Evolutionary conservation across 208 protist genomes (phyloP).

Genomic region (Crithidia fasciculata): DNA sequence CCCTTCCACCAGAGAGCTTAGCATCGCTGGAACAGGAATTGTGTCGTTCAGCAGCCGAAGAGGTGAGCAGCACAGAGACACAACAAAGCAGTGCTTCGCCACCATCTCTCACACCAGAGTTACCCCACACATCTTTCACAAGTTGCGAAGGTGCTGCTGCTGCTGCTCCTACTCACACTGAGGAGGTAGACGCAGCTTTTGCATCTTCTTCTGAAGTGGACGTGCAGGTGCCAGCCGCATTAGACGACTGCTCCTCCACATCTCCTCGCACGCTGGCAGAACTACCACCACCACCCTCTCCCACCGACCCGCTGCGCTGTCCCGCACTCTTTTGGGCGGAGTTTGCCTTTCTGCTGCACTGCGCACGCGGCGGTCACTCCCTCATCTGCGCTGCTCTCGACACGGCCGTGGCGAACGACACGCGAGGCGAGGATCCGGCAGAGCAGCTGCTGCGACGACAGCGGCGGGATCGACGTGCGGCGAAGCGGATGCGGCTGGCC

Average conservation of each 20-base stretch:
- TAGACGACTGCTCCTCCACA: no score
- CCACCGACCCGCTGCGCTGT: slow-evolving; percentile 7
- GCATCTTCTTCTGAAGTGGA: no score
- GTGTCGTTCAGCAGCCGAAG: not conserved
- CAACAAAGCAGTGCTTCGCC: not conserved
- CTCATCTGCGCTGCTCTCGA: slow-evolving; percentile 28
- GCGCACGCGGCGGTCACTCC: slow-evolving; percentile 21
- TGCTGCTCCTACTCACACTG: no score
- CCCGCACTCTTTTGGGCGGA: slow-evolving; percentile 31
- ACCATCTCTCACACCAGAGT: no score
- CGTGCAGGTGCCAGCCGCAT: no score
- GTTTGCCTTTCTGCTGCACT: slow-evolving; percentile 18
- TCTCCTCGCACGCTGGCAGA: no score
- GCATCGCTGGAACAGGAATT: not conserved
- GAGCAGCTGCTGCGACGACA: slow-evolving; percentile 22
- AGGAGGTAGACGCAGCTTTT: no score
- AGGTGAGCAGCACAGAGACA: not conserved
- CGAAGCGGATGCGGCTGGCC: slow-evolving; percentile 31
- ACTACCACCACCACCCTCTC: not conserved
- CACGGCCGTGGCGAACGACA: slow-evolving; percentile 29
- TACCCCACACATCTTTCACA: no score
- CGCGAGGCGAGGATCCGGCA: slow-evolving; percentile 15
- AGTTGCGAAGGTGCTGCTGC: no score
- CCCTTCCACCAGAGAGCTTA: slow-evolving; percentile 6
- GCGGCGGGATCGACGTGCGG: slow-evolving; percentile 21